phyloP scores from a whole-genome alignment of 805 yeast species.

The Pichia pseudocactophila region DNA sequence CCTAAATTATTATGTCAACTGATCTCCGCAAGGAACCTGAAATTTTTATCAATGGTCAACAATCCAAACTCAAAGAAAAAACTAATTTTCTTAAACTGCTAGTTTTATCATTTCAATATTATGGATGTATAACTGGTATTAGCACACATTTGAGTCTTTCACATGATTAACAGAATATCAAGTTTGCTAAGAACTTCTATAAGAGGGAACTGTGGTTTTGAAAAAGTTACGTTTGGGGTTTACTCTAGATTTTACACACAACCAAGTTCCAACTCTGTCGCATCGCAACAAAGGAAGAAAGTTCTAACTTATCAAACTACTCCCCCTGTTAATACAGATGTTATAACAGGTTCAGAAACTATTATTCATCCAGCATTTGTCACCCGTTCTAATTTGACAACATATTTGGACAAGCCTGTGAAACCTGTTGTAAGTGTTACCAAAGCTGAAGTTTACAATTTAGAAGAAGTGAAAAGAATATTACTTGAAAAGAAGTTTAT shows the following conservation, averaged over 20 bases:
- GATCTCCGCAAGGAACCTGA: too few relatives aligned
- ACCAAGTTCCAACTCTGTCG: constrained; percentile 1
- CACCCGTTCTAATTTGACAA: constrained; percentile 4
- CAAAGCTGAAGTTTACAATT: constrained; percentile 61
- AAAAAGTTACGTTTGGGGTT: neutral
- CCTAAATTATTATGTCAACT: too few relatives aligned
- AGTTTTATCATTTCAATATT: too few relatives aligned
- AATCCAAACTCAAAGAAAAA: too few relatives aligned
- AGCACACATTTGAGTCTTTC: too few relatives aligned
- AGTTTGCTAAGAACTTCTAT: too few relatives aligned
- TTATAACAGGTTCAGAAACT: neutral
- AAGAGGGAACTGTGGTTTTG: neutral
- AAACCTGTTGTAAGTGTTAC: constrained; percentile 60
- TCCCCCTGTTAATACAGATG: neutral
- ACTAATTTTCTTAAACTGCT: too few relatives aligned
- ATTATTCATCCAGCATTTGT: constrained; percentile 15
- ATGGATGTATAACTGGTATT: too few relatives aligned
- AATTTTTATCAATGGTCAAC: too few relatives aligned
- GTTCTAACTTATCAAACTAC: constrained; percentile 11
- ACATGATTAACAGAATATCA: too few relatives aligned
- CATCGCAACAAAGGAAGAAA: constrained; percentile 10
- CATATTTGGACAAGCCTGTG: constrained; percentile 8
- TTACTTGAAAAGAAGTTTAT: constrained; percentile 30
- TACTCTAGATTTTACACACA: constrained; percentile 1
- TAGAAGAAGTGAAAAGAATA: constrained; percentile 35